Evolutionary conservation across 768 basidiomycete species (phyloP).

Genomic region (Boletus bicolor): DNA sequence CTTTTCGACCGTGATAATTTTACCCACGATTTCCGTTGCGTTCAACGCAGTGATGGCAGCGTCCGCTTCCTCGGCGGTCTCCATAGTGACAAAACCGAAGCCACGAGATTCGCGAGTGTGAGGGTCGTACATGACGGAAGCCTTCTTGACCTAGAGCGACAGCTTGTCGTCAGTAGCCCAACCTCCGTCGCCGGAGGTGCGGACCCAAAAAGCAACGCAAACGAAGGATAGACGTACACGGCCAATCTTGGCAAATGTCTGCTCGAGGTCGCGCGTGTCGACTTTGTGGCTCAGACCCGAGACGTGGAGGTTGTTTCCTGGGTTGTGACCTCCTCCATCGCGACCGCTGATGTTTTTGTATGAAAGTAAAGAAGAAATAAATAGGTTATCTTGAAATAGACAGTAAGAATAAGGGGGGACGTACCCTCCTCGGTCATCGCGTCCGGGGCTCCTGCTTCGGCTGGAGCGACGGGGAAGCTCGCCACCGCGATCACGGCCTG

Average conservation of each 20-base stretch:
- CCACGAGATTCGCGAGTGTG: constrained; percentile 71
- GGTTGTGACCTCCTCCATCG: constrained; percentile 44
- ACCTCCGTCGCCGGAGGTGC: not conserved
- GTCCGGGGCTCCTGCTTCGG: constrained; percentile 77
- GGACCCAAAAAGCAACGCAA: not conserved
- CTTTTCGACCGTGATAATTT: constrained; percentile 85
- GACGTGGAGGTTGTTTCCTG: constrained; percentile 65
- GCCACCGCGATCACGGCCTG: constrained; percentile 36
- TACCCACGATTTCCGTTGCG: constrained; percentile 82
- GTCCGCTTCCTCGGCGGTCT: constrained; percentile 82
- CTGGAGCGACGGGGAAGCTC: constrained; percentile 64
- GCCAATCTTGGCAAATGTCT: constrained; percentile 85
- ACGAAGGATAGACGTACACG: constrained; percentile 47
- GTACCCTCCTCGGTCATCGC: constrained; percentile 56
- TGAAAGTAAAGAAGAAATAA: not conserved
- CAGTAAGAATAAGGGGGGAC: constrained; percentile 22
- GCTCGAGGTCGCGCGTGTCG: constrained; percentile 85
- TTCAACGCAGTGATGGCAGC: constrained; percentile 85
- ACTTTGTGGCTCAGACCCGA: constrained; percentile 57
- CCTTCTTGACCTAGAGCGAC: constrained; percentile 49
- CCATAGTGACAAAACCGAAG: constrained; percentile 90
- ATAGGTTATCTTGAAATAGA: not conserved
- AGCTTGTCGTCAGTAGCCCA: constrained; percentile 3
- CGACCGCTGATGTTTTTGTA: constrained; percentile 11
- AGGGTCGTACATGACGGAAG: constrained; percentile 70